Evolutionary conservation across 208 protist species (phyloP), one percentile per base, ranked within the genome.

Genomic region (Phytomonas sp.): DNA sequence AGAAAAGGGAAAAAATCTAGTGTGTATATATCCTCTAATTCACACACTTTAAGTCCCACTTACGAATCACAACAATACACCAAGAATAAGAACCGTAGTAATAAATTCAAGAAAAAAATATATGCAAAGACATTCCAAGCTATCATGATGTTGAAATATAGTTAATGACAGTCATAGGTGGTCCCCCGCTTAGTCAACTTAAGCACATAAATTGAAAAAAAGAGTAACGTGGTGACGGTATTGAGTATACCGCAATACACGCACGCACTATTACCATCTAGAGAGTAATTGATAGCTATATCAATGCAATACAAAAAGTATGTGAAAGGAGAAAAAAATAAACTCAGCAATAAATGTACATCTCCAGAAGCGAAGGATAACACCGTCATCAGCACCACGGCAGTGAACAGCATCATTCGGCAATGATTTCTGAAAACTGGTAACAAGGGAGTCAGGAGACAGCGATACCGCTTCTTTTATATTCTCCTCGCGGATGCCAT

Each of bases 251-350:
- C 13, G n/a, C 13, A 40, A 65, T 20, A 53, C 6, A 64, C 31
- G 17, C 17, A 37, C 17, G 17, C 23, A 7, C 33, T 17, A 65
- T 65, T 51, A 40, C 37, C 1, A 26, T 6, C 20, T 23, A 26
- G 17, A 65, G n/a, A 65, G 36, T 17, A 65, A 37, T 51, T 26
- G 17, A 65, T 46, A 56, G 23, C 33, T 23, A 65, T 51, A 59
- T 40, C 33, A 62, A 62, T 40, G 17, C 37, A 62, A 62, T 37
- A 62, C 26, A 30, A 56, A 43, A 62, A 11, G 69, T 7, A 46
- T 9, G 4, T 65, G 29, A 70, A 70, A 70, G 40, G 46, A 46
- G 32, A 64, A 70, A 66, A 34, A 60, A 59, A 23, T 63, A 11
- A 2, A 13, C 31, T 8, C 28, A 23, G 37, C 29, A 60, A 67